Evolutionary conservation across 495 filamentous ascomycete genomes (phyloP).

Genomic region (Bacidia rubella): DNA sequence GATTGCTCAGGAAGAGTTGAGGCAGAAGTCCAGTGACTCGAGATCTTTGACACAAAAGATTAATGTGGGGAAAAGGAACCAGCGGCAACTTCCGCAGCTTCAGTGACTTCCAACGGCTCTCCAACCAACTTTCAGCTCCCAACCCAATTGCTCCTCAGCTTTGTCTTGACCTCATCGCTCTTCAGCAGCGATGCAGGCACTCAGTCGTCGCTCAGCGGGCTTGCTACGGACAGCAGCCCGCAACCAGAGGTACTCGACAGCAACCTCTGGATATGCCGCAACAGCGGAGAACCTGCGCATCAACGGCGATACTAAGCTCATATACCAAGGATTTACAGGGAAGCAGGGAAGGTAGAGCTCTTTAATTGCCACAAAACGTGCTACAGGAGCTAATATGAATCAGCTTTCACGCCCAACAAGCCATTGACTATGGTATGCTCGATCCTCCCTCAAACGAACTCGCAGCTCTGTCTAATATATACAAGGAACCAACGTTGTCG

Average conservation of each 20-base stretch:
- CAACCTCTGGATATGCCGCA: constrained; percentile 55
- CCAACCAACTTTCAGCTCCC: constrained; percentile 6
- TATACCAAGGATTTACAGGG: constrained; percentile 97
- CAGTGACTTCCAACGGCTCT: constrained; percentile 10
- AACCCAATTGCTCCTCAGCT: not conserved
- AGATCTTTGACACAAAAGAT: not conserved
- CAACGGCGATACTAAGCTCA: constrained; percentile 78
- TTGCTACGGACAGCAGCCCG: constrained; percentile 36
- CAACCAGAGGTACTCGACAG: constrained; percentile 55
- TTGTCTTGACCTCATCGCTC: constrained; percentile 6
- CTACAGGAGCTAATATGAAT: constrained; percentile 18
- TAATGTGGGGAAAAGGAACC: not conserved
- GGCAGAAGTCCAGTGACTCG: too few species aligned
- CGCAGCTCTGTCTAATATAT: constrained; percentile 15
- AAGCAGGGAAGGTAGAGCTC: constrained; percentile 79
- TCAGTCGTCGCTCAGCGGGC: constrained; percentile 37
- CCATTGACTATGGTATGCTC: constrained; percentile 82
- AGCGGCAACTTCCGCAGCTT: constrained; percentile 3
- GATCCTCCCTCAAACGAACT: constrained; percentile 15
- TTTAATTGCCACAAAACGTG: not conserved
- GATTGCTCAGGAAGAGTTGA: too few species aligned
- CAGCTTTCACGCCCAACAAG: constrained; percentile 95
- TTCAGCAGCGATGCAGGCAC: constrained; percentile 39
- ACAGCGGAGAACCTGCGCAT: constrained; percentile 88
- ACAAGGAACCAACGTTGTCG: constrained; percentile 82